A percentile compares a stretch with the other conserved stretches of the same genome.
phyloP scores from a whole-genome alignment of 1,284 basidiomycete species.

The Pyrrhoderma noxium region DNA sequence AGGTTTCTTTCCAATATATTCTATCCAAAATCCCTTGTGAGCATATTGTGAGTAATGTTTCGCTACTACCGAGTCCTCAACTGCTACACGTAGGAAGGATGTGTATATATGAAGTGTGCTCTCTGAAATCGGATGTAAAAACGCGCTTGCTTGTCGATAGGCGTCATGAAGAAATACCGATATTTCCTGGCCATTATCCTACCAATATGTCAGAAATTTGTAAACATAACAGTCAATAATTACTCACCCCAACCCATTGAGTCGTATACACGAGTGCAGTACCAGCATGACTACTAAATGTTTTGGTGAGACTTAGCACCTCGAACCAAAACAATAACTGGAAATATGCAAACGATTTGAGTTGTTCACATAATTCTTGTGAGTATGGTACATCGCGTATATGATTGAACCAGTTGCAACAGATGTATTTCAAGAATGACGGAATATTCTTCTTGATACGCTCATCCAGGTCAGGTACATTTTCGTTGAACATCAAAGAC shows the following conservation, averaged over 20 bases:
- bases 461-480: slow-evolving; percentile 8
- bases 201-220: neutral
- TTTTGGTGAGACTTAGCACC: slow-evolving; percentile 1
- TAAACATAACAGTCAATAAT: neutral
- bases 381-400: neutral
- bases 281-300: neutral
- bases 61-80: neutral
- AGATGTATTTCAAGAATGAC: slow-evolving; percentile 11
- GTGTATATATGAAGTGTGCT: no score
- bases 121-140: no score
- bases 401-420: slow-evolving; percentile 13
- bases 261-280: neutral
- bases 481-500: slow-evolving; percentile 17
- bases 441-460: slow-evolving; percentile 8
- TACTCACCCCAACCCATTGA: no score
- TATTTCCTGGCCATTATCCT: neutral
- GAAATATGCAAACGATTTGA: neutral
- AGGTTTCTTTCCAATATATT: no score
- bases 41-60: neutral
- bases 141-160: no score
- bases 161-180: neutral
- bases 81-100: no score
- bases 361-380: no score
- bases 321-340: slow-evolving; percentile 1
- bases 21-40: no score